Evolutionary conservation across 129 eudicot genomes (phyloP).

Genomic region (Scalesia atractyloides): DNA sequence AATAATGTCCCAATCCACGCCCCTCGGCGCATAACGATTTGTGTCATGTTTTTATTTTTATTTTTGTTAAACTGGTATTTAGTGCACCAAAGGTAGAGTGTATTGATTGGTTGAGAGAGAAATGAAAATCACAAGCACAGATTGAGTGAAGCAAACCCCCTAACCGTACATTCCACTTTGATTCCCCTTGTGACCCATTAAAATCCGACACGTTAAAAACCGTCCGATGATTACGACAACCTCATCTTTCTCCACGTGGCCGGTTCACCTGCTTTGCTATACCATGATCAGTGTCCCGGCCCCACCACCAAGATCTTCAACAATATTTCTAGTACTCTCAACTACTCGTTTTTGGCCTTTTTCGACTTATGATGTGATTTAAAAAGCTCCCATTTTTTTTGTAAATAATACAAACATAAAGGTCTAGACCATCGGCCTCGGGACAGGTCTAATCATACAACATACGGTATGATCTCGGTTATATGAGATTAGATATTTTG

Average conservation of each 20-base stretch:
- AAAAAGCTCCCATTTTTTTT: neutral
- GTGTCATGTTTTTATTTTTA: too few relatives aligned
- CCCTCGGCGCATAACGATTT: too few relatives aligned
- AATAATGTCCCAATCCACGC: too few relatives aligned
- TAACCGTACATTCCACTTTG: conserved; percentile 9
- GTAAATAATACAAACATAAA: neutral
- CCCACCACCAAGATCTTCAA: conserved; percentile 35
- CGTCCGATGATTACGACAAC: conserved; percentile 32
- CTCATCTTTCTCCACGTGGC: conserved; percentile 34
- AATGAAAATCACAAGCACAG: neutral
- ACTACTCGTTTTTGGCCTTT: conserved; percentile 13
- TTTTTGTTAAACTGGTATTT: too few relatives aligned
- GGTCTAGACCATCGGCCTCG: neutral
- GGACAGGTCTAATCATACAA: neutral
- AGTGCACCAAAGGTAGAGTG: neutral
- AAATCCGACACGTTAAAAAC: conserved; percentile 32
- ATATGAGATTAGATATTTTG: too few relatives aligned
- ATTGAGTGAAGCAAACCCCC: neutral
- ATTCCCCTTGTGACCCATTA: conserved; percentile 11
- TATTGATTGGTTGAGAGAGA: conserved; percentile 19
- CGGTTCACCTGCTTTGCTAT: conserved; percentile 16
- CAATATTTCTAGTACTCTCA: conserved; percentile 22
- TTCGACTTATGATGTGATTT: neutral
- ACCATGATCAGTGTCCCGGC: conserved; percentile 14
- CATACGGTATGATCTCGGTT: neutral